A percentile compares a stretch with the other conserved stretches of the same genome.
These are phyloP conservation scores for Fraxinus floribunda DNA, from an alignment of 305 asterid genomes.

Conservation along the genomic window DNA sequence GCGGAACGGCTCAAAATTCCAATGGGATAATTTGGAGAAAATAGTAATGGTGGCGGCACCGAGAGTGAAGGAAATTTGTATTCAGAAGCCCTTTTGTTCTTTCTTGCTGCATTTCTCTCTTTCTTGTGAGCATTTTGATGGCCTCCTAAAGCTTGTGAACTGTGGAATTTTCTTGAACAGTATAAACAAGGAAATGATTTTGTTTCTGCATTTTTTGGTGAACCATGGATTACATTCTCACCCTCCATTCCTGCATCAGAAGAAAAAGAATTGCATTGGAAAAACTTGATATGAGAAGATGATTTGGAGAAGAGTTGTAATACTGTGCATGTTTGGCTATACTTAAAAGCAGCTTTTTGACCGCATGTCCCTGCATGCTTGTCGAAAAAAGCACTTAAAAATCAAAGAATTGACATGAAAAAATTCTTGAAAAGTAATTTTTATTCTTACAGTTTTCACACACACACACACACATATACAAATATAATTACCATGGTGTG, in stretches of 20 bases:
- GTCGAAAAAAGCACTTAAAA: neutral
- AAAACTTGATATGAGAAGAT: neutral
- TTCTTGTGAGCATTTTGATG: constrained; percentile 73
- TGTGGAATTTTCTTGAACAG: constrained; percentile 53
- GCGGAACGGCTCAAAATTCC: constrained; percentile 29
- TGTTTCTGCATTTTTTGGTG: constrained; percentile 3
- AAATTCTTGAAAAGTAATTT: neutral
- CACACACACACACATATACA: neutral
- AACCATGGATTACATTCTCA: constrained; percentile 1
- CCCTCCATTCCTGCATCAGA: constrained; percentile 20
- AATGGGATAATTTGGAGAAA: constrained; percentile 24
- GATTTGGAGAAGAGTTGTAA: neutral
- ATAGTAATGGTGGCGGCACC: constrained; percentile 17
- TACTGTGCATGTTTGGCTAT: neutral
- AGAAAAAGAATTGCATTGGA: neutral
- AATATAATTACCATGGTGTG: neutral
- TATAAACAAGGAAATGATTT: constrained; percentile 34
- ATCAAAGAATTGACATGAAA: neutral
- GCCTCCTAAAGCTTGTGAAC: constrained; percentile 68
- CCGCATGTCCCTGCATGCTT: neutral
- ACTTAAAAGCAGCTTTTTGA: neutral
- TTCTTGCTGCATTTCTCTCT: constrained; percentile 50
- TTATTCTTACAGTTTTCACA: neutral
- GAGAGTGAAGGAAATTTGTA: constrained; percentile 13
- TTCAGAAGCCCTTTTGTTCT: constrained; percentile 25